Base-by-base conservation (phyloP, 257 asterid species). In the Solanum boliviense region DNA sequence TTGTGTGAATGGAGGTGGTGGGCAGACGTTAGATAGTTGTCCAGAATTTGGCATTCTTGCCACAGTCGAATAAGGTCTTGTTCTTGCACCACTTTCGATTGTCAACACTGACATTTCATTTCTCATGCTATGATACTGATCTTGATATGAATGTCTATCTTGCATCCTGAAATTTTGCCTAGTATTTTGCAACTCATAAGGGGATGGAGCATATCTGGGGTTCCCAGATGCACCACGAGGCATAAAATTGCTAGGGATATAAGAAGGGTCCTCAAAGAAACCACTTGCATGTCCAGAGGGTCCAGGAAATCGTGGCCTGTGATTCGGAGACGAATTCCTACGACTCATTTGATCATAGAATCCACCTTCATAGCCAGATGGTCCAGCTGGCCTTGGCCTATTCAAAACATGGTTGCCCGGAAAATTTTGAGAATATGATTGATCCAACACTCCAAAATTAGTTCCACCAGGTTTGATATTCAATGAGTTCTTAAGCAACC, bases 311-410 rank as follows among this genome's bases (percentile, higher is more conserved):
- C 92, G 89, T 46, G 90, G 92, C 91, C 92, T 89, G 89, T 91
- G 92, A 78, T 89, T 91, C 58, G 88, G 89, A 13, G 91, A 79
- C 20, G 86, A 86, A 88, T 88, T 88, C 87, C 88, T 90, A 90
- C 83, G 67, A 86, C 87, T 60, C 75, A 87, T 85, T 92, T 84
- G 92, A 32, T 86, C 95, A 27, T 87, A 89, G 81, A 88, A 62
- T 62, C 95, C 96, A 91, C 90, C 92, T 90, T 93, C 98, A 87
- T 94, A 91, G 87, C 94, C 96, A 86, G 94, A 94, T 70, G 94
- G 95, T 88, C 99, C 95, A 87, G 95, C 98, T 84, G 98, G 98
- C 90, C 94, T 92, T 67, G 71, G 91, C 90, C 94, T 91, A 88
- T 87, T 88, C 84, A 81, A 78, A 18, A 78, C 87, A 85, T 90